Percentiles rank a stretch among this genome's conserved stretches.
These are phyloP conservation scores for Diaporthe sp. DNA, from an alignment of 2,329 filamentous ascomycete genomes.

Conservation along the genomic window DNA sequence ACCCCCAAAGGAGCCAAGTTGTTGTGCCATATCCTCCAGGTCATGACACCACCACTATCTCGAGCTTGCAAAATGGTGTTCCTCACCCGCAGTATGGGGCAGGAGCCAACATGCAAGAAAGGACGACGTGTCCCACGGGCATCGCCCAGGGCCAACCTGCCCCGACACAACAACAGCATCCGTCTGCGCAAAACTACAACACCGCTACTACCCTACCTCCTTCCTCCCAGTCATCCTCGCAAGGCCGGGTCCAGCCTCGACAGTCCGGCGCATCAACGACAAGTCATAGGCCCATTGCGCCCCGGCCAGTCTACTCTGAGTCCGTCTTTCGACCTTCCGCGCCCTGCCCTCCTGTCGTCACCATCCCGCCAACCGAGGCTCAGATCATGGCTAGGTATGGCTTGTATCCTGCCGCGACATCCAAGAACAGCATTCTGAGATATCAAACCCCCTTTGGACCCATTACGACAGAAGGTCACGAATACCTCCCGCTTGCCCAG, in stretches of 20 bases:
- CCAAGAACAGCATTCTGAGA: constrained; percentile 11
- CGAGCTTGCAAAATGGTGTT: not conserved
- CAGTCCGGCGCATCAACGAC: not conserved
- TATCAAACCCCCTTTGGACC: constrained; percentile 8
- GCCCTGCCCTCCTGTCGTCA: not conserved
- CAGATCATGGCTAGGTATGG: constrained; percentile 29
- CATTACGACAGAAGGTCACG: constrained; percentile 26
- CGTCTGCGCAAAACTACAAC: not conserved
- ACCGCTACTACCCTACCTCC: not conserved
- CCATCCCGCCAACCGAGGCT: not conserved
- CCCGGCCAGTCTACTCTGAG: not conserved
- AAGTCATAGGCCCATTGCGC: not conserved
- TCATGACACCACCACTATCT: not conserved
- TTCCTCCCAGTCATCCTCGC: not conserved
- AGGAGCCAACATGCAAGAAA: not conserved
- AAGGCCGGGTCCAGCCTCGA: not conserved
- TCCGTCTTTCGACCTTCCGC: not conserved
- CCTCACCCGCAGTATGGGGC: not conserved
- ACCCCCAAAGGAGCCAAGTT: not conserved
- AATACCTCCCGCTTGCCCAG: constrained; percentile 7
- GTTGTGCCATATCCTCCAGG: not conserved
- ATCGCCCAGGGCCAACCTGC: not conserved
- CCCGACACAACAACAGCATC: not conserved
- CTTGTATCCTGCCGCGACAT: constrained; percentile 7
- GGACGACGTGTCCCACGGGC: not conserved